phyloP scores from a whole-genome alignment of 371 early-diverging fungal species.

The Nematocida sp. region DNA sequence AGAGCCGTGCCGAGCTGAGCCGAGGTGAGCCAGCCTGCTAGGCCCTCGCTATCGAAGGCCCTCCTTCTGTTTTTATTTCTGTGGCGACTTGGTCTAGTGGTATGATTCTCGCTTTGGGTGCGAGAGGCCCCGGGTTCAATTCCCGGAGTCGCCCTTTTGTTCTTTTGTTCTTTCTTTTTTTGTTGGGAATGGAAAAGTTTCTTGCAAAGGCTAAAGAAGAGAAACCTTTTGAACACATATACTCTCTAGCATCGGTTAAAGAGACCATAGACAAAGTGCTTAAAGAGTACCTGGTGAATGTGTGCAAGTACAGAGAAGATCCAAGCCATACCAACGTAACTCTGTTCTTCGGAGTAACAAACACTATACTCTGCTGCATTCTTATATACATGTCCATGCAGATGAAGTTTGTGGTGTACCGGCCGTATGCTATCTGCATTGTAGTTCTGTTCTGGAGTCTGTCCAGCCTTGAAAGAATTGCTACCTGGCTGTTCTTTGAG shows the following conservation, averaged over 20 bases:
- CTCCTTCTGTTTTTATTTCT: background rate
- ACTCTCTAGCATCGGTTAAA: conserved; percentile 24
- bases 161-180: conserved; percentile 18
- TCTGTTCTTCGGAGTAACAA: background rate
- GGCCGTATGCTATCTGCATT: background rate
- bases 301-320: conserved; percentile 1
- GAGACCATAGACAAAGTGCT: conserved; percentile 1
- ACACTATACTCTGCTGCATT: background rate
- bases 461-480: background rate
- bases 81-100: conserved; percentile 65
- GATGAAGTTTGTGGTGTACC: background rate
- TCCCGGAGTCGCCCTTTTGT: conserved; percentile 65
- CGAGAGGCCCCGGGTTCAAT: conserved; percentile 68
- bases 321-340: background rate
- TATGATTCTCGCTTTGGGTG: conserved; percentile 68
- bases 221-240: background rate
- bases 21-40: background rate
- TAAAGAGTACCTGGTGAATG: background rate
- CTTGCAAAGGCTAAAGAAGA: background rate
- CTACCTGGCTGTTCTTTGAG: conserved; percentile 6
- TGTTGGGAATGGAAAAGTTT: background rate
- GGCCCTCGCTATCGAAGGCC: background rate
- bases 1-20: no score
- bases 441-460: conserved; percentile 2
- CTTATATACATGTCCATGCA: background rate